Evolutionary conservation across 163 green algal genomes (phyloP), one percentile per base, ranked within the genome.

Genomic region (Prototheca wickerhamii): DNA sequence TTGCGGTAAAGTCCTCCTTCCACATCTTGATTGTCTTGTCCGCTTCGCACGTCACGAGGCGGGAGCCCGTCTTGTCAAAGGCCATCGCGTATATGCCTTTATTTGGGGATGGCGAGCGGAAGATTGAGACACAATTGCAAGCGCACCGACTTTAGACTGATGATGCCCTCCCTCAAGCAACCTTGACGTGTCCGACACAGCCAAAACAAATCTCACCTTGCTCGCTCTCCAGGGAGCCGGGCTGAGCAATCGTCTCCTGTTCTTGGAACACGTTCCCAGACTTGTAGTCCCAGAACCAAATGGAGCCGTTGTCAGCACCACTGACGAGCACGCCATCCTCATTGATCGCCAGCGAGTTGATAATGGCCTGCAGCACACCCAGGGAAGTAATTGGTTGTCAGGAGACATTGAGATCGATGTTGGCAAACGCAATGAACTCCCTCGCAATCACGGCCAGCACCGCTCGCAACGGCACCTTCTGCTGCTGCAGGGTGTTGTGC

Each of bases 21-120:
- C 87, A 98, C 81, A 98, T 92, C 73, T 98, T 98, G 68, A 99
- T 87, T 15, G 90, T 96, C 79, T 99, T 99, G 76, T 99, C 92
- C 8, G 89, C 92, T 72, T 96, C 90, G 58, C 82, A 89, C 0
- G 90, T 95, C 4, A 97, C 75, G 40, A 97, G 80, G 6, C 91
- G 80, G 4, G 75, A 84, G 42, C 91, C 91, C 10, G 82, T 93
- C 30, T 74, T 25, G 63, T 96, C 89, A 75, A 93, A 96, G 0
- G 71, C 60, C 37, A 80, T 75, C 4, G 84, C 87, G 58, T 86
- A 95, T 32, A 93, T 91, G 46, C 84, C 83, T 60, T 51, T 42
- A 55, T 3, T 7, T 3, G 29, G 28, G 12, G 18, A 23, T 3
- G 0, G 33, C 7, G 18, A 25, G 15, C 17, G 37, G 20, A 2